These are phyloP conservation scores for Penicillium cataractarum DNA, from an alignment of 495 filamentous ascomycete species.

Conservation along the genomic window DNA sequence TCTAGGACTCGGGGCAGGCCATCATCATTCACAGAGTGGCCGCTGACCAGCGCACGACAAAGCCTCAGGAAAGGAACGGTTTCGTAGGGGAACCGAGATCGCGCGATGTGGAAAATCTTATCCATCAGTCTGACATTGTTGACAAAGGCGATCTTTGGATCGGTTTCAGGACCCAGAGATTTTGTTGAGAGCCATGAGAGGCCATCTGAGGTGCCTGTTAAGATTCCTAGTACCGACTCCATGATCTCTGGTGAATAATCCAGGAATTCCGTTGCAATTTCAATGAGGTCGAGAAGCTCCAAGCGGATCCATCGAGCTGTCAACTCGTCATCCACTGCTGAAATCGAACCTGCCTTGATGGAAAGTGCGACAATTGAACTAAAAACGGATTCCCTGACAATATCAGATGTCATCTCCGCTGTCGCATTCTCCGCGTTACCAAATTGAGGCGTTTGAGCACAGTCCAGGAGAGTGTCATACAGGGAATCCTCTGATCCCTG, in stretches of 20 bases:
- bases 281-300: slow-evolving; percentile 67
- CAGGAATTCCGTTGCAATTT: slow-evolving; percentile 55
- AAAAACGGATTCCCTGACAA: slow-evolving; percentile 61
- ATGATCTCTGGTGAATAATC: slow-evolving; percentile 71
- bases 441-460: slow-evolving; percentile 40
- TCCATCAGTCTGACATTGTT: slow-evolving; percentile 58
- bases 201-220: slow-evolving; percentile 44
- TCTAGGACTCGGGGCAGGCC: slow-evolving; percentile 53
- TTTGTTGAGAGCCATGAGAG: slow-evolving; percentile 36
- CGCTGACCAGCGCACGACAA: slow-evolving; percentile 55
- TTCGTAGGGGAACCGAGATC: slow-evolving; percentile 84
- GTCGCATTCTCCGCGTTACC: slow-evolving; percentile 51
- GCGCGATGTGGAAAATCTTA: slow-evolving; percentile 61
- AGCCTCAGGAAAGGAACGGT: slow-evolving; percentile 76
- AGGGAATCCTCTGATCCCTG: slow-evolving; percentile 43
- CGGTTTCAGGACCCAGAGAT: slow-evolving; percentile 40
- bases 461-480: slow-evolving; percentile 57
- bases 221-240: slow-evolving; percentile 59
- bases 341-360: slow-evolving; percentile 37
- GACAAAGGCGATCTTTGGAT: slow-evolving; percentile 56
- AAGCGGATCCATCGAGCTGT: slow-evolving; percentile 54
- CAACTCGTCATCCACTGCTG: slow-evolving; percentile 44
- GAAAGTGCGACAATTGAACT: slow-evolving; percentile 64
- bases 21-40: slow-evolving; percentile 48
- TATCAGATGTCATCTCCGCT: slow-evolving; percentile 51